Base-by-base conservation (phyloP, 2,329 filamentous ascomycete species). In the Apiospora aurea region DNA sequence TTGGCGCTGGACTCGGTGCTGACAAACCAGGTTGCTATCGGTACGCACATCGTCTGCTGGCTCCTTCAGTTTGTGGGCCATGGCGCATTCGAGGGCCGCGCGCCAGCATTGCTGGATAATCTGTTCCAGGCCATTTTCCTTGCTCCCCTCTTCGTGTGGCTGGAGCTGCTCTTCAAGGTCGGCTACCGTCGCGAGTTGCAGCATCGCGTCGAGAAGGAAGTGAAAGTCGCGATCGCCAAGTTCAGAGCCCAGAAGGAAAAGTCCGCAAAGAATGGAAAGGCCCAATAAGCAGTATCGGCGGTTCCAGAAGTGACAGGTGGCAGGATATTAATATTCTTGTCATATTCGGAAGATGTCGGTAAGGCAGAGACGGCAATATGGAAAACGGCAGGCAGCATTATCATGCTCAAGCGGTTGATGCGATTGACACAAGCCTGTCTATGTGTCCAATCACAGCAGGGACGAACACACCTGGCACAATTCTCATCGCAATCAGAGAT, bases 61-160 rank as follows among this genome's bases (percentile, higher is more conserved):
- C 85, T 97, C 71, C 87, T 92, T 69, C 96, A 99, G 80, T 98
- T 99, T 79, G 78, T 98, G 69, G 96, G 96, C 41, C 96, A 99
- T 79, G 95, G 95, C 49, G 90, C 88, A 69, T 98, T 94, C 77
- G 96, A 98, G 83, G 91, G 93, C 26, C 90, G 96, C 70, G 94
- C 95, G 2, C 96, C 96, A 10, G 96, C 95, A 5, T 84, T 98
- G 75, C 85, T 98, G 67, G 95, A 98, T 83, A 98, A 98, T 79
- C 84, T 98, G 57, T 87, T 97, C 67, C 96, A 98, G 83, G 95
- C 96, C 41, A 82, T 98, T 75, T 96, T 98, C 79, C 87, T 98
- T 34, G 96, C 96, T 0, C 96, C 96, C 11, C 92, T 99, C 79
- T 99, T 98, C 78, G 96, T 98, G 72, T 99, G 96, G 94, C 92